Evolutionary conservation across 2,329 filamentous ascomycete species (phyloP).

Genomic region (Chaetoscypha palmicola): DNA sequence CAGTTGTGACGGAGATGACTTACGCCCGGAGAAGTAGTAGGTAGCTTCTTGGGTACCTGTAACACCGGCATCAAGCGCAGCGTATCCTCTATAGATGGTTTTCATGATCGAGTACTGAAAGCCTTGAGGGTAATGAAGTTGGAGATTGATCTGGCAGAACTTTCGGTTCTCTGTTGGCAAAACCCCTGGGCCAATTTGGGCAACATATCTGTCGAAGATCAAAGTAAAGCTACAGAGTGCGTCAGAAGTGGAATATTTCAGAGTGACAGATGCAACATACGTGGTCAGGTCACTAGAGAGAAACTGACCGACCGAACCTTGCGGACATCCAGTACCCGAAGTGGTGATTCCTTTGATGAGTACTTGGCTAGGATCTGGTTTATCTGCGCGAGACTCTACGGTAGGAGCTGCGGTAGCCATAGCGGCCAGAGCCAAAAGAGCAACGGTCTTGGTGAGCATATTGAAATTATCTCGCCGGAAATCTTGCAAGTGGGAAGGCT

Average conservation of each 20-base stretch:
- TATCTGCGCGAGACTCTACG: background rate
- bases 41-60: slow-evolving; percentile 7
- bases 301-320: slow-evolving; percentile 7
- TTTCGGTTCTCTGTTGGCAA: slow-evolving; percentile 5
- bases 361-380: slow-evolving; percentile 6
- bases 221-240: slow-evolving; percentile 8
- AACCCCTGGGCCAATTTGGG: slow-evolving; percentile 6
- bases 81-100: slow-evolving; percentile 9
- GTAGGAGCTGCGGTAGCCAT: slow-evolving; percentile 3
- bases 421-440: slow-evolving; percentile 4
- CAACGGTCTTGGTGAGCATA: background rate
- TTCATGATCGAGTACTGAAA: slow-evolving; percentile 13
- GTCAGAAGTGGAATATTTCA: background rate
- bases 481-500: background rate
- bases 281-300: slow-evolving; percentile 4
- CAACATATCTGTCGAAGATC: slow-evolving; percentile 9
- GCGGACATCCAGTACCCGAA: slow-evolving; percentile 10
- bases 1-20: background rate
- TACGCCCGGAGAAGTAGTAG: slow-evolving; percentile 13
- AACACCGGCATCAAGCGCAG: slow-evolving; percentile 7
- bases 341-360: slow-evolving; percentile 10
- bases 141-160: slow-evolving; percentile 13
- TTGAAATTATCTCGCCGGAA: background rate
- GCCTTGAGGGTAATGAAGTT: slow-evolving; percentile 13
- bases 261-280: background rate